Evolutionary conservation across 176 grass and related monocot species (phyloP).

Genomic region (Zea mays): DNA sequence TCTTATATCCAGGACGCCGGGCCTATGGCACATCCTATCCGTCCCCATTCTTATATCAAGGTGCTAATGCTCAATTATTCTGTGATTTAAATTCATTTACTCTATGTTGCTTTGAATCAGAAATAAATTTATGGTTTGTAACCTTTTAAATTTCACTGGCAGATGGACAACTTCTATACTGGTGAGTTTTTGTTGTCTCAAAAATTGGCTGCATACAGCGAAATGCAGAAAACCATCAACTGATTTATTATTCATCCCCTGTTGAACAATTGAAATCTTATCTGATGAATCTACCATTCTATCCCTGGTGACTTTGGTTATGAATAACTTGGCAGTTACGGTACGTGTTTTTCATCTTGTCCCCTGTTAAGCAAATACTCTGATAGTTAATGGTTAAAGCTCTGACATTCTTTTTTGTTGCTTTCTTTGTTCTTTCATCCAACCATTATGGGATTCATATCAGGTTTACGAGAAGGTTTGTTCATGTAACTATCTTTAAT

Average conservation of each 20-base stretch:
- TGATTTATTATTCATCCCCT: constrained; percentile 26
- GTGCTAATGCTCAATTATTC: constrained; percentile 42
- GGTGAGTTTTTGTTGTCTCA: constrained; percentile 48
- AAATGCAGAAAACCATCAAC: not conserved
- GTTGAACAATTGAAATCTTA: constrained; percentile 23
- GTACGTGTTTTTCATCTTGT: constrained; percentile 44
- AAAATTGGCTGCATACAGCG: constrained; percentile 19
- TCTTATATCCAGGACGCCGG: constrained; percentile 84
- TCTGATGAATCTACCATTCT: constrained; percentile 43
- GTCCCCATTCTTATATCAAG: constrained; percentile 99
- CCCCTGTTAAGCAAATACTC: constrained; percentile 12
- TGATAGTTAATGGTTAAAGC: constrained; percentile 17
- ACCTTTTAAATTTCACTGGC: constrained; percentile 54
- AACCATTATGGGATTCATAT: constrained; percentile 33
- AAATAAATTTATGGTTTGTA: constrained; percentile 23
- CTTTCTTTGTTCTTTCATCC: constrained; percentile 39
- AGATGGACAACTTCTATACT: constrained; percentile 99
- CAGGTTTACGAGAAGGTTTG: constrained; percentile 99
- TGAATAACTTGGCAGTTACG: constrained; percentile 57
- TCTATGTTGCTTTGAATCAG: not conserved
- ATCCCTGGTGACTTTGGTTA: constrained; percentile 24
- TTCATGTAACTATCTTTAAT: constrained; percentile 22
- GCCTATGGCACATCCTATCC: constrained; percentile 97
- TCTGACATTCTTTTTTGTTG: constrained; percentile 37
- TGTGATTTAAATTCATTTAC: constrained; percentile 36